Base-by-base conservation (phyloP, 352 stramenopile species). In the Phytophthora niederhauseri region DNA sequence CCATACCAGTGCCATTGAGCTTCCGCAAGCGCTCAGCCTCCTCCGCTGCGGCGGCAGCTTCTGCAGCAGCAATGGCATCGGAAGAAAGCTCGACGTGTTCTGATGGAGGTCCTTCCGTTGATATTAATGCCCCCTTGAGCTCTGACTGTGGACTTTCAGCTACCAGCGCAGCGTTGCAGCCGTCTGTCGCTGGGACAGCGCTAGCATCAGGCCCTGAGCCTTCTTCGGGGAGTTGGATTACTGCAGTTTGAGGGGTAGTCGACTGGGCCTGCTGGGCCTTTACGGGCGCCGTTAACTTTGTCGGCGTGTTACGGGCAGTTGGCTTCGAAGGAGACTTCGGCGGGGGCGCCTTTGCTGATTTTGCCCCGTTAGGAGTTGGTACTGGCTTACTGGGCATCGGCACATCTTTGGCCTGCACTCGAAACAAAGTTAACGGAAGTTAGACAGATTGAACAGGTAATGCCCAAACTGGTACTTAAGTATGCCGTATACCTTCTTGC, bases 1-100 rank as follows among this genome's bases (percentile, higher is more conserved):
- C 73, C 52, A 81, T 85, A 9, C 89, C 91, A 20, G 85, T 92
- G 4, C 77, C 73, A 17, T 78, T 78, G 15, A 81, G 66, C 57
- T 83, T 83, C n/a, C 71, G 70, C 28, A 84, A 34, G 14, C 67
- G 60, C 22, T 75, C 70, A 6, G 59, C 65, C 56, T 87, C 76
- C n/a, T 77, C 67, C 64, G 48, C 52, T 24, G 49, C 62, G 36
- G 52, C 19, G 5, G 50, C 50, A 31, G 22, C 45, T 57, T 66
- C 38, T 50, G 46, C 45, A 28, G 49, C 24, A 57, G 41, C 22
- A 34, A 61, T 36, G n/a, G 5, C 38, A 31, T 68, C 28, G 4
- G 51, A n/a, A 51, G 38, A 22, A 59, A 24, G 4, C 2, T 72
- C 57, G 41, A 46, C 28, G n/a, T 51, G 45, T 24, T 53, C 54